A percentile compares a stretch with the other conserved stretches of the same genome.
These are phyloP conservation scores for Wickerhamomyces canadensis DNA, from an alignment of 805 yeast species.

Conservation along the genomic window DNA sequence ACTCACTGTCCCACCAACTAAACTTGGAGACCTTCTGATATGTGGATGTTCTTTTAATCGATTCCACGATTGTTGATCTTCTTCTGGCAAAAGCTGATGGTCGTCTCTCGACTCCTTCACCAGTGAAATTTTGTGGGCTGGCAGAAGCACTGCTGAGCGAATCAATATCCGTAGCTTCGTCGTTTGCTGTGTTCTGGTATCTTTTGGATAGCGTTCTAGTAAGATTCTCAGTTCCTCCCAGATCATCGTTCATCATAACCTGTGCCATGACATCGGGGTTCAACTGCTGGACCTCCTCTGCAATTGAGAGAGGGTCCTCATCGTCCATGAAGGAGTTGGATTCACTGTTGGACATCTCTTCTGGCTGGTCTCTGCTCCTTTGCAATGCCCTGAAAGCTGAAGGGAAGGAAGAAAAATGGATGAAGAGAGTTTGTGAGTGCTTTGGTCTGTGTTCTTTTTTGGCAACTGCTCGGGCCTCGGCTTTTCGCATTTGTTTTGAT, in stretches of 20 bases:
- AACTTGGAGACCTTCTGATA: slow-evolving; percentile 1
- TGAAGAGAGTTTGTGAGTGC: too few relatives aligned
- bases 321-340: background rate
- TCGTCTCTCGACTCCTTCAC: background rate
- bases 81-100: background rate
- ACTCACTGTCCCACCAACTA: slow-evolving; percentile 3
- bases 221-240: background rate
- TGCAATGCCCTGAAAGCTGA: too few relatives aligned
- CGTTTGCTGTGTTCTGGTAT: background rate
- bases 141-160: background rate
- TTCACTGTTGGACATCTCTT: too few relatives aligned
- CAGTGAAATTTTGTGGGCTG: too few relatives aligned
- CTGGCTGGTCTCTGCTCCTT: too few relatives aligned
- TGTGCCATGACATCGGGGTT: slow-evolving; percentile 2
- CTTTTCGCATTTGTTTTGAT: too few relatives aligned
- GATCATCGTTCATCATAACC: background rate
- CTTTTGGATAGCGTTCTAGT: background rate
- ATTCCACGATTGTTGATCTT: slow-evolving; percentile 1
- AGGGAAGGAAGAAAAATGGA: too few relatives aligned
- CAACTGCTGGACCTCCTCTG: slow-evolving; percentile 1
- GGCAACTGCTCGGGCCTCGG: too few relatives aligned
- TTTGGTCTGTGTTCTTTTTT: too few relatives aligned
- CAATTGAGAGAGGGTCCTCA: background rate
- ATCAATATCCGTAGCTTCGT: background rate
- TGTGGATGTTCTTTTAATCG: background rate